Percentiles rank a stretch among this genome's conserved stretches.
Evolutionary conservation across 768 basidiomycete genomes (phyloP).

Genomic region (Phylloporus arenicola): DNA sequence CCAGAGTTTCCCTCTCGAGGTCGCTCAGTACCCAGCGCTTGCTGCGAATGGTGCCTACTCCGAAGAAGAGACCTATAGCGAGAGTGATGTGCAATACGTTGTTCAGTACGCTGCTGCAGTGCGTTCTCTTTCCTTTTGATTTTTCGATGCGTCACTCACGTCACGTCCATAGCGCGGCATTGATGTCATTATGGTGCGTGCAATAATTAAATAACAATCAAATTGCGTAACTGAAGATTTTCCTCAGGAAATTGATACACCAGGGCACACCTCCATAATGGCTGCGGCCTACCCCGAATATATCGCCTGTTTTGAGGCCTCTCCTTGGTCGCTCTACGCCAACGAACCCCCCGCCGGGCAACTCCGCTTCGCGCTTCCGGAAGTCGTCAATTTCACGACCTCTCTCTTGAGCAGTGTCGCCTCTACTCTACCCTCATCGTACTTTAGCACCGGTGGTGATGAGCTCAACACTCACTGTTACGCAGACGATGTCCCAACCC

Average conservation of each 20-base stretch:
- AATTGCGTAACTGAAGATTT: not conserved
- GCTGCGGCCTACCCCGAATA: slow-evolving; percentile 63
- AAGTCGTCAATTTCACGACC: slow-evolving; percentile 55
- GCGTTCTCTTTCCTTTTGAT: slow-evolving; percentile 26
- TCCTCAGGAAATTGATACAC: slow-evolving; percentile 73
- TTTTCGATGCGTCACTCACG: not conserved
- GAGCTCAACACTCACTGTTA: slow-evolving; percentile 72
- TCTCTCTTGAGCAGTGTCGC: slow-evolving; percentile 51
- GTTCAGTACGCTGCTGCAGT: slow-evolving; percentile 67
- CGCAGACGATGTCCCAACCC: slow-evolving; percentile 52
- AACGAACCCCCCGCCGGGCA: slow-evolving; percentile 81
- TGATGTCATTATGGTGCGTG: slow-evolving; percentile 52
- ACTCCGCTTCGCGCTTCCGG: slow-evolving; percentile 61
- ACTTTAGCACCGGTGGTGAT: slow-evolving; percentile 80
- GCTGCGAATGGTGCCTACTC: slow-evolving; percentile 67
- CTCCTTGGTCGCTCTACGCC: slow-evolving; percentile 59
- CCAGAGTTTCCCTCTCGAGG: slow-evolving; percentile 71
- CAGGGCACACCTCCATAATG: slow-evolving; percentile 74
- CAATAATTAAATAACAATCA: not conserved
- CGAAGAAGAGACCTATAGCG: slow-evolving; percentile 44
- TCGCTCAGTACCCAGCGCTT: slow-evolving; percentile 57
- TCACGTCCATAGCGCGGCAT: slow-evolving; percentile 53
- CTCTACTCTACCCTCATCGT: slow-evolving; percentile 45
- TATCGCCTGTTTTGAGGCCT: slow-evolving; percentile 56
- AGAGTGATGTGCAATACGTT: slow-evolving; percentile 52